phyloP scores from a whole-genome alignment of 352 stramenopile genomes.

The Globisporangium lucens region DNA sequence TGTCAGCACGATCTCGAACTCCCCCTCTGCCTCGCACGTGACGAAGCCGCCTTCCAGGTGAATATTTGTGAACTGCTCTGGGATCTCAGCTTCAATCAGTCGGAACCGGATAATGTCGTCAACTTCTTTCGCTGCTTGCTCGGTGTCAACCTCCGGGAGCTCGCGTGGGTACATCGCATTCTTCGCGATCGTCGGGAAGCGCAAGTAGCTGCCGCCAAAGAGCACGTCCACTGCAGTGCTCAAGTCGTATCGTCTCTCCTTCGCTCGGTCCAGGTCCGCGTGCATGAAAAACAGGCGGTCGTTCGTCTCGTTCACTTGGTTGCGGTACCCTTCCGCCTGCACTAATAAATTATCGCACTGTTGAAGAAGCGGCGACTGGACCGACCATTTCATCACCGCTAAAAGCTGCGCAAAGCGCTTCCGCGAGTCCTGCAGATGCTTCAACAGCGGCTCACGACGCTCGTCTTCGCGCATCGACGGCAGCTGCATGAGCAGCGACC shows the following conservation, averaged over 20 bases:
- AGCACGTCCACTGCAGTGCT: conserved; percentile 80
- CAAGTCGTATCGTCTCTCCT: conserved; percentile 78
- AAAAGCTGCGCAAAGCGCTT: conserved; percentile 77
- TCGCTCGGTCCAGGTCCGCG: conserved; percentile 73
- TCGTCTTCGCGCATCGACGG: conserved; percentile 69
- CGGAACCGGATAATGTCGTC: conserved; percentile 81
- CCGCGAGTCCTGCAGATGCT: conserved; percentile 53
- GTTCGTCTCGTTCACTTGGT: conserved; percentile 81
- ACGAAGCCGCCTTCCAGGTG: conserved; percentile 76
- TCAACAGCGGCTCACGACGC: conserved; percentile 64
- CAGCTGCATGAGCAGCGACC: conserved; percentile 65
- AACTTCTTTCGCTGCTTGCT: conserved; percentile 52
- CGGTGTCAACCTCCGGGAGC: conserved; percentile 58
- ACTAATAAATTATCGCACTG: conserved; percentile 65
- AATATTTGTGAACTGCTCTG: conserved; percentile 76
- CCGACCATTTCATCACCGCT: conserved; percentile 83
- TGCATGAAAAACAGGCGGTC: conserved; percentile 87
- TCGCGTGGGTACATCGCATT: conserved; percentile 69
- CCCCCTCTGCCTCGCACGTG: conserved; percentile 64
- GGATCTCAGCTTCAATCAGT: conserved; percentile 78
- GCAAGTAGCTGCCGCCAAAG: conserved; percentile 70
- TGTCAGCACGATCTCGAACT: conserved; percentile 85
- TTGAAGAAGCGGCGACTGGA: conserved; percentile 72
- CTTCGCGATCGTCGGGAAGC: conserved; percentile 70
- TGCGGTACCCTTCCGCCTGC: conserved; percentile 58